Evolutionary conservation across 495 filamentous ascomycete species (phyloP).

Genomic region (Hypomontagnella monticulosa): DNA sequence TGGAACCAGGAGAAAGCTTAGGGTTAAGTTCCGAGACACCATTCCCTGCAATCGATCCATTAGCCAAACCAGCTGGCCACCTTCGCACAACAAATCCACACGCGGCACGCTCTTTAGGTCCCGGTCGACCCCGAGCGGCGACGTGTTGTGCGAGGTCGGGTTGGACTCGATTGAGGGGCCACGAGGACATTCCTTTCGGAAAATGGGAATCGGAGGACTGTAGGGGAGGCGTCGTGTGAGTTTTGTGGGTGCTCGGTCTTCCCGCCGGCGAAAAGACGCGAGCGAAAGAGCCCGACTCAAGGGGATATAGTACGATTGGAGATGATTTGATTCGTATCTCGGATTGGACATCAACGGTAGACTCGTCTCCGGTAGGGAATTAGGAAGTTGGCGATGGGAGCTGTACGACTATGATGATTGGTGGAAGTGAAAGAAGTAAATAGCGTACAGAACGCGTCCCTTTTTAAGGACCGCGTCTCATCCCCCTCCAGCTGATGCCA

Average conservation of each 20-base stretch:
- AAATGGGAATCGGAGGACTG: slow-evolving; percentile 73
- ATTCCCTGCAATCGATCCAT: slow-evolving; percentile 58
- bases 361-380: slow-evolving; percentile 35
- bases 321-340: slow-evolving; percentile 38
- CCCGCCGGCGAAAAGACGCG: slow-evolving; percentile 31
- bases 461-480: slow-evolving; percentile 18
- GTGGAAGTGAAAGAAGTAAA: slow-evolving; percentile 32
- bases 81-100: slow-evolving; percentile 44
- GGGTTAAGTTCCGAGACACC: slow-evolving; percentile 81
- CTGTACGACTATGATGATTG: slow-evolving; percentile 40
- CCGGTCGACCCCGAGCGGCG: slow-evolving; percentile 37
- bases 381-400: slow-evolving; percentile 40
- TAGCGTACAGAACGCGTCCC: slow-evolving; percentile 20
- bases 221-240: slow-evolving; percentile 72
- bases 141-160: slow-evolving; percentile 41
- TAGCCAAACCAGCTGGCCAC: slow-evolving; percentile 37
- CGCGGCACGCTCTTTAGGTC: slow-evolving; percentile 43
- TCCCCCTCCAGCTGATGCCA: slow-evolving; percentile 12
- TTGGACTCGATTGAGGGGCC: slow-evolving; percentile 48
- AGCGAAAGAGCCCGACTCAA: slow-evolving; percentile 50
- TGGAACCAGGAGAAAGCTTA: slow-evolving; percentile 68
- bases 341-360: slow-evolving; percentile 24
- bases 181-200: slow-evolving; percentile 68
- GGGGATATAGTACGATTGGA: slow-evolving; percentile 15
- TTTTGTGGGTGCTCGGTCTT: slow-evolving; percentile 40